A percentile compares a stretch with the other conserved stretches of the same genome.
Evolutionary conservation across 129 eudicot species (phyloP).

Genomic region (Logfia minima): DNA sequence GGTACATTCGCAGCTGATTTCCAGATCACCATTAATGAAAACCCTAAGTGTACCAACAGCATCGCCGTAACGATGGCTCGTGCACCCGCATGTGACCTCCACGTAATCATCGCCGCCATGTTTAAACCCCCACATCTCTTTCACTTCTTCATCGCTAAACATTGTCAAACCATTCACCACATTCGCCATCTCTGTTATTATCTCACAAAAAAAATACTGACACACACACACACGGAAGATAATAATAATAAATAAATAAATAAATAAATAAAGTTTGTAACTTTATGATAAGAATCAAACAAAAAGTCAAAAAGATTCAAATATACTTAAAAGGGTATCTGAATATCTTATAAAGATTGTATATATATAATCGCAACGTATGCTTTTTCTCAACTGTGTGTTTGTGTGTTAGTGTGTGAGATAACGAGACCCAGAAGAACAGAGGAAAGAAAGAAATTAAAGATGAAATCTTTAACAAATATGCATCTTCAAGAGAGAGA

Average conservation of each 20-base stretch:
- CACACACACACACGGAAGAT: slow-evolving; percentile 8
- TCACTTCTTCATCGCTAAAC: slow-evolving; percentile 63
- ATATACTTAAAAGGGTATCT: slow-evolving; percentile 27
- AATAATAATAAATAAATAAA: background rate
- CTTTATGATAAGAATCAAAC: slow-evolving; percentile 24
- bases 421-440: slow-evolving; percentile 25
- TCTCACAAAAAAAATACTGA: slow-evolving; percentile 3
- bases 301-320: slow-evolving; percentile 10
- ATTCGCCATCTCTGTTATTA: slow-evolving; percentile 16
- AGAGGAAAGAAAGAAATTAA: slow-evolving; percentile 10
- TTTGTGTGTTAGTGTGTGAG: slow-evolving; percentile 8
- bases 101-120: slow-evolving; percentile 53
- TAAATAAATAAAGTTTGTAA: background rate
- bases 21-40: slow-evolving; percentile 59
- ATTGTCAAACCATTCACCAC: slow-evolving; percentile 32
- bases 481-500: slow-evolving; percentile 50
- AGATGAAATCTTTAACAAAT: slow-evolving; percentile 32
- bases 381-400: background rate
- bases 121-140: slow-evolving; percentile 59
- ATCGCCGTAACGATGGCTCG: slow-evolving; percentile 75
- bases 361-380: background rate
- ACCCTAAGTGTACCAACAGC: slow-evolving; percentile 85
- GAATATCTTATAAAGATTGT: background rate
- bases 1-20: slow-evolving; percentile 67
- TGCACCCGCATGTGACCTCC: slow-evolving; percentile 77